phyloP scores from a whole-genome alignment of 768 basidiomycete genomes.

The Clavaria fumosa region DNA sequence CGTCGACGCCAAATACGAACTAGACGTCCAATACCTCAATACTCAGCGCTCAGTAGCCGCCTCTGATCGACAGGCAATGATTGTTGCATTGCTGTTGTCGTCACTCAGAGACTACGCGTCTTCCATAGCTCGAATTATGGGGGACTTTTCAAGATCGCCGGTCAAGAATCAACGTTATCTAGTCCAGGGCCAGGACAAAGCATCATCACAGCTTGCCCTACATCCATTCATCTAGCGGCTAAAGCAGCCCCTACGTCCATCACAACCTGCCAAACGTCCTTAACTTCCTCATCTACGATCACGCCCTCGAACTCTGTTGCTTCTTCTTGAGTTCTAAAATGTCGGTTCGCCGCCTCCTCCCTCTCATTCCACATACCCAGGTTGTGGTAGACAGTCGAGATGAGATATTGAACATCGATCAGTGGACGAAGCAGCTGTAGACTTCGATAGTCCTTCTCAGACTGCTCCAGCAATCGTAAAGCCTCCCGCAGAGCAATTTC shows the following conservation, averaged over 20 bases:
- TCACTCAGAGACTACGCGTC: no score
- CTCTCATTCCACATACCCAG: slow-evolving; percentile 39
- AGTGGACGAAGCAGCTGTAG: slow-evolving; percentile 45
- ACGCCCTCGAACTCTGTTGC: slow-evolving; percentile 27
- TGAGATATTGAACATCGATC: slow-evolving; percentile 56
- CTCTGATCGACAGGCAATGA: no score
- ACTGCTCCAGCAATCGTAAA: slow-evolving; percentile 40
- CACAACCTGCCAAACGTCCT: slow-evolving; percentile 42
- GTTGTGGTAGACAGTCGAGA: slow-evolving; percentile 60
- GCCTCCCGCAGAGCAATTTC: slow-evolving; percentile 37
- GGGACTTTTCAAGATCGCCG: no score
- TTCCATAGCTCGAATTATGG: no score
- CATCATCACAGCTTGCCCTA: no score
- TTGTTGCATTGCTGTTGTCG: no score
- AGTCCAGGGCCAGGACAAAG: no score
- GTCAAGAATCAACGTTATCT: no score
- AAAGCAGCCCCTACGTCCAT: slow-evolving; percentile 42
- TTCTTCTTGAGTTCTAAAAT: slow-evolving; percentile 28
- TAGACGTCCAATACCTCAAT: no score
- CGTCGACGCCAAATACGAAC: no score
- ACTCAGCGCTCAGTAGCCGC: no score
- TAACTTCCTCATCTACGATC: slow-evolving; percentile 35
- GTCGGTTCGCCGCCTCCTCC: slow-evolving; percentile 35
- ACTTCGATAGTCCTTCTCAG: slow-evolving; percentile 48
- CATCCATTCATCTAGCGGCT: slow-evolving; percentile 16